A percentile compares a stretch with the other conserved stretches of the same genome.
These are phyloP conservation scores for Odontarrhena argentea DNA, from an alignment of 345 rosid species.

Conservation along the genomic window DNA sequence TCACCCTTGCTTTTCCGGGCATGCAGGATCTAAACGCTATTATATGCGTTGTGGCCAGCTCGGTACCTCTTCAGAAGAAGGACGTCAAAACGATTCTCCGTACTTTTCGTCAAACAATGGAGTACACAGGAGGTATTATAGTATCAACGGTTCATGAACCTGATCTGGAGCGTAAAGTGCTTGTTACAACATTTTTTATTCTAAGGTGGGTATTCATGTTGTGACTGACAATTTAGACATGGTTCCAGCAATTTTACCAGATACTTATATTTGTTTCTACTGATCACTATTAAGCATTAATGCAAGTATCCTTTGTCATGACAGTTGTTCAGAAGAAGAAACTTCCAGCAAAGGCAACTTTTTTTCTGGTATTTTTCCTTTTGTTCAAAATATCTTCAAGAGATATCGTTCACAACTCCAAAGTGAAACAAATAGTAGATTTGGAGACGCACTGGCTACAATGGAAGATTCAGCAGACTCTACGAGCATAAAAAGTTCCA, in stretches of 20 bases:
- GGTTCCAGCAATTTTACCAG: constrained; percentile 5
- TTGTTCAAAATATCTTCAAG: constrained; percentile 56
- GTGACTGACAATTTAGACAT: not conserved
- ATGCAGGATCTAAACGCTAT: constrained; percentile 63
- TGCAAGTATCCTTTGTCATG: constrained; percentile 34
- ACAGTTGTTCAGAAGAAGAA: constrained; percentile 48
- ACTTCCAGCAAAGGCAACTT: constrained; percentile 50
- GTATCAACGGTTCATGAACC: constrained; percentile 62
- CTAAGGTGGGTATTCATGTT: constrained; percentile 56
- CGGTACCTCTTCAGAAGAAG: constrained; percentile 46
- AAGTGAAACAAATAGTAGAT: constrained; percentile 35
- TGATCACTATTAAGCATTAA: constrained; percentile 32
- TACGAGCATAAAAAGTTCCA: constrained; percentile 32
- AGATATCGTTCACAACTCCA: constrained; percentile 44
- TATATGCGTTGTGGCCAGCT: constrained; percentile 69
- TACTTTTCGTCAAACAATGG: constrained; percentile 65
- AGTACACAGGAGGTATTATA: constrained; percentile 60
- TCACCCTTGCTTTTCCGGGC: constrained; percentile 17
- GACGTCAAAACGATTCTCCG: constrained; percentile 53
- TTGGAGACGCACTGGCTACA: constrained; percentile 30
- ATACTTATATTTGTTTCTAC: not conserved
- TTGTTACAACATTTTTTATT: constrained; percentile 65
- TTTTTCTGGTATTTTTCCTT: constrained; percentile 73
- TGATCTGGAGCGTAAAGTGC: constrained; percentile 58
- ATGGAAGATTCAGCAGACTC: constrained; percentile 36